A percentile compares a stretch with the other conserved stretches of the same genome.
These are phyloP conservation scores for Aspergillus indologenus DNA, from an alignment of 495 filamentous ascomycete genomes.

Conservation along the genomic window DNA sequence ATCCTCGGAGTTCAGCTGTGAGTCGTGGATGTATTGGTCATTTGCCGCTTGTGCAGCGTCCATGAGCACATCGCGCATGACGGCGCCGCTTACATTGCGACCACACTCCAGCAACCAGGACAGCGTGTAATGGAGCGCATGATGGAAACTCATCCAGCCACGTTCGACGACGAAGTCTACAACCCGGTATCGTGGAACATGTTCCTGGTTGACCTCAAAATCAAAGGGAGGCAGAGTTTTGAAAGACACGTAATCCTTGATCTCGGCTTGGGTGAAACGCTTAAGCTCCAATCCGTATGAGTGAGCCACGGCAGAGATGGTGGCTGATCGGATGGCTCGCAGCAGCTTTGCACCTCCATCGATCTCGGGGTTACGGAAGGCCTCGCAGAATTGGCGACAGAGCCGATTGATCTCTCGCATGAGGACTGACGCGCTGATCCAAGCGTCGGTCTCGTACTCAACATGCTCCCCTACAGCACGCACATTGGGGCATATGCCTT, in stretches of 20 bases:
- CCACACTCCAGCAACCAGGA: slow-evolving; percentile 95
- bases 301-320: slow-evolving; percentile 75
- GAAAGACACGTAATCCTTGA: slow-evolving; percentile 79
- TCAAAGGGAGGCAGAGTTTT: slow-evolving; percentile 74
- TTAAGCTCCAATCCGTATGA: slow-evolving; percentile 85
- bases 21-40: slow-evolving; percentile 27
- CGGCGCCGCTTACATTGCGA: slow-evolving; percentile 64
- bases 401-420: slow-evolving; percentile 92
- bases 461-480: slow-evolving; percentile 92
- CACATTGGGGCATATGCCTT: slow-evolving; percentile 93
- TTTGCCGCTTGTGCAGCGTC: slow-evolving; percentile 46
- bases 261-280: slow-evolving; percentile 82
- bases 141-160: slow-evolving; percentile 94
- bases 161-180: slow-evolving; percentile 85
- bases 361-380: slow-evolving; percentile 65
- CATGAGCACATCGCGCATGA: slow-evolving; percentile 63
- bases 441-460: slow-evolving; percentile 96
- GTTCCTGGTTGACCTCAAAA: slow-evolving; percentile 60
- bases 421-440: slow-evolving; percentile 93
- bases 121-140: slow-evolving; percentile 93
- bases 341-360: slow-evolving; percentile 61
- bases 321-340: slow-evolving; percentile 70
- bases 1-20: slow-evolving; percentile 56
- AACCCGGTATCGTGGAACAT: slow-evolving; percentile 52
- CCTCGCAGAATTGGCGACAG: slow-evolving; percentile 81